Conservation (phyloP, 345 rosid species). For the Alliaria petiolata region DNA sequence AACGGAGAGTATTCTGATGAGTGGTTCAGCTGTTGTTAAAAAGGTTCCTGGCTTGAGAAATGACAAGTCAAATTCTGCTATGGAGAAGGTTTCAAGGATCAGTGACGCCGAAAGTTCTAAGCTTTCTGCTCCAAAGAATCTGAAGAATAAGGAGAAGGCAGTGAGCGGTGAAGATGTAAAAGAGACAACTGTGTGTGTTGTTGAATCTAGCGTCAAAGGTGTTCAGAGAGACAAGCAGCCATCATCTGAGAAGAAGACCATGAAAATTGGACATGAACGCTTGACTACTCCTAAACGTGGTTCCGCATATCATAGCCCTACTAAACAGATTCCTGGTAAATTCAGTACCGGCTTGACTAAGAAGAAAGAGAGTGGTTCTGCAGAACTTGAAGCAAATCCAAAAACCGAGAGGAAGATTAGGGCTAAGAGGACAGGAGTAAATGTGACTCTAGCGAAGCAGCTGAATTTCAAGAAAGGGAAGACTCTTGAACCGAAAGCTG, state of each 20-base stretch:
- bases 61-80: not conserved
- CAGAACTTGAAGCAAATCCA: slow-evolving; percentile 7
- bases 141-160: slow-evolving; percentile 6
- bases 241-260: slow-evolving; percentile 31
- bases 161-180: slow-evolving; percentile 26
- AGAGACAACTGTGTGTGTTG: slow-evolving; percentile 45
- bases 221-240: not conserved
- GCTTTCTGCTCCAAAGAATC: slow-evolving; percentile 23
- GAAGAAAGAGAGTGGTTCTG: slow-evolving; percentile 11
- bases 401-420: slow-evolving; percentile 17
- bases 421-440: slow-evolving; percentile 30
- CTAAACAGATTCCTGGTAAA: slow-evolving; percentile 6
- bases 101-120: slow-evolving; percentile 11
- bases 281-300: slow-evolving; percentile 1
- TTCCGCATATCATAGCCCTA: slow-evolving; percentile 6
- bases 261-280: not conserved
- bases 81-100: slow-evolving; percentile 22
- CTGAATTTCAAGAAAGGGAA: slow-evolving; percentile 55
- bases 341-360: slow-evolving; percentile 8
- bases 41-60: slow-evolving; percentile 18
- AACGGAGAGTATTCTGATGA: not conserved
- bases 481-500: slow-evolving; percentile 43
- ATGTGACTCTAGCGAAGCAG: slow-evolving; percentile 22
- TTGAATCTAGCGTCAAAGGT: slow-evolving; percentile 33
- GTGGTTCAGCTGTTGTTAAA: slow-evolving; percentile 19